Evolutionary conservation across 176 grass and related monocot genomes (phyloP).

Genomic region (Elaeis guineensis): DNA sequence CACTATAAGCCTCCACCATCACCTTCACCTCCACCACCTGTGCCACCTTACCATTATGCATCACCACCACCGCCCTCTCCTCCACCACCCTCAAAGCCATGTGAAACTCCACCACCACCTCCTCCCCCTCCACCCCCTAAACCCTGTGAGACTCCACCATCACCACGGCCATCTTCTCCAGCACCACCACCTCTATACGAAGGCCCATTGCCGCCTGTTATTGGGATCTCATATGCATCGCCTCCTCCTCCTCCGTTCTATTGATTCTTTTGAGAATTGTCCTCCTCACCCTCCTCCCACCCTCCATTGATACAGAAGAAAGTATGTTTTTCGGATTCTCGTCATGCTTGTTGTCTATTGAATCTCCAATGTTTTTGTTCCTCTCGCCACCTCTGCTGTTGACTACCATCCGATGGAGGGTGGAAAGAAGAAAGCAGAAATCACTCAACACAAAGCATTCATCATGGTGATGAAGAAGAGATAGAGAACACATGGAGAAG

Average conservation of each 20-base stretch:
- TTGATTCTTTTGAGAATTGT: slow-evolving; percentile 36
- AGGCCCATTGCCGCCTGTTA: no score
- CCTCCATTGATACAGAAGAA: not conserved
- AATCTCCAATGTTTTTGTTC: not conserved
- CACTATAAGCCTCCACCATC: no score
- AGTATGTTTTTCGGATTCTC: not conserved
- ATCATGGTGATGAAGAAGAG: slow-evolving; percentile 33
- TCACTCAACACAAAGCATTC: not conserved
- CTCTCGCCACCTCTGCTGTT: not conserved
- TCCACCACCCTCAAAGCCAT: no score
- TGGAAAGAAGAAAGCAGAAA: not conserved
- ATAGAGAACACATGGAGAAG: slow-evolving; percentile 24
- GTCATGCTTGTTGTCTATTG: slow-evolving; percentile 22
- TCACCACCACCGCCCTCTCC: no score
- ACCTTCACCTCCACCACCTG: no score
- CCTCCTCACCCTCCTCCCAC: slow-evolving; percentile 13
- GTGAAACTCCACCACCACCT: no score
- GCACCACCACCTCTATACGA: no score
- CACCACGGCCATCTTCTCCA: no score
- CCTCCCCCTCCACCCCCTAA: no score
- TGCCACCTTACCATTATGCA: no score
- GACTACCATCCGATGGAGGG: not conserved
- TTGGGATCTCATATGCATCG: no score
- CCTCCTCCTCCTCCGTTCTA: slow-evolving; percentile 44
- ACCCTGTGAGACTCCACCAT: no score